Percentiles rank a stretch among this genome's conserved stretches.
Conservation (phyloP, 345 rosid genomes). For the Brassica incana region DNA sequence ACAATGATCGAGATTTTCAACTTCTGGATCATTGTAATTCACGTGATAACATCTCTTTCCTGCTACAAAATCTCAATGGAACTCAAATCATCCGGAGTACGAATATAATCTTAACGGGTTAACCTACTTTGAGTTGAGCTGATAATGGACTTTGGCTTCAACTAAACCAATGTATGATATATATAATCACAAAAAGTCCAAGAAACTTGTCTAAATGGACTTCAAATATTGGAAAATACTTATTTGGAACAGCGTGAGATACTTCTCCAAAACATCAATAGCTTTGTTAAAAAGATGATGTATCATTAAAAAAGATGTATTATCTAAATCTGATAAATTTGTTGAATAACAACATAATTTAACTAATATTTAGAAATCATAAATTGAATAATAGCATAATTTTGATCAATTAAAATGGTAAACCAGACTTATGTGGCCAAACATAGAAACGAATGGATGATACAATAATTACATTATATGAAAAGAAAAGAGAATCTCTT, state of each 20-base stretch:
- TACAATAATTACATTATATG: too few relatives aligned
- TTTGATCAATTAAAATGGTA: not conserved
- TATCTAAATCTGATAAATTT: not conserved
- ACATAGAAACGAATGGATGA: too few relatives aligned
- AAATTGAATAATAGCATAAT: not conserved
- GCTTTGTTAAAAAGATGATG: not conserved
- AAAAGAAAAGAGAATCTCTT: too few relatives aligned
- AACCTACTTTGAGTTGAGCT: conserved; percentile 27
- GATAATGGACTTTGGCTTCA: conserved; percentile 44
- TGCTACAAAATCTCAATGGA: conserved; percentile 30
- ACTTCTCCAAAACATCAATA: not conserved
- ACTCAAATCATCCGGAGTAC: not conserved
- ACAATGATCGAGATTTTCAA: not conserved
- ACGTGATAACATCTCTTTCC: not conserved
- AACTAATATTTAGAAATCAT: not conserved
- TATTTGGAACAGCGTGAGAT: not conserved
- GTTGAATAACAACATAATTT: not conserved
- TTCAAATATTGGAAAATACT: not conserved
- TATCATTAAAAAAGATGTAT: not conserved
- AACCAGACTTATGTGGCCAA: not conserved
- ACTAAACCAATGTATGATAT: not conserved
- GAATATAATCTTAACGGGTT: not conserved
- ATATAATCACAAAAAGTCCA: conserved; percentile 3
- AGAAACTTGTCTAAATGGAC: not conserved
- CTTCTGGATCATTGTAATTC: not conserved